Conservation (phyloP, 257 asterid species). For the Solanum ahanhuiri region DNA sequence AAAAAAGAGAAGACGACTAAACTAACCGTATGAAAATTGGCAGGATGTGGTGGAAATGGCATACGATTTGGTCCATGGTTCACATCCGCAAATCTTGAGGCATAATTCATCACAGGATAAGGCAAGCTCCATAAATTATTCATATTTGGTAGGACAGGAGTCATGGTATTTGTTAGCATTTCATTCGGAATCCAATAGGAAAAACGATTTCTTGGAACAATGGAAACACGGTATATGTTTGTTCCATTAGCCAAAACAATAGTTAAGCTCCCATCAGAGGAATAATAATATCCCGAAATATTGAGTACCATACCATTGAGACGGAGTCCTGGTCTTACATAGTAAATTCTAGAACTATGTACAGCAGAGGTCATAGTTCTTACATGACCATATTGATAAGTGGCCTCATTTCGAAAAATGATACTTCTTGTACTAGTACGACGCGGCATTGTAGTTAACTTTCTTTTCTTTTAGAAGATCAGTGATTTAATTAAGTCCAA, state of each 20-base stretch:
- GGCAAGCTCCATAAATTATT: neutral
- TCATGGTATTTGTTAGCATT: neutral
- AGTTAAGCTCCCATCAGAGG: neutral
- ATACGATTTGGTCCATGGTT: neutral
- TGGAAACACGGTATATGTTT: neutral
- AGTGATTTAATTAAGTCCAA: neutral
- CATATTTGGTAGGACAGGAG: neutral
- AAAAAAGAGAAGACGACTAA: neutral
- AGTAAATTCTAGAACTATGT: neutral
- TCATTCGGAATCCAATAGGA: neutral
- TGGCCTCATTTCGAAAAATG: neutral
- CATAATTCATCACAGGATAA: neutral
- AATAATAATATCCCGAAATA: neutral
- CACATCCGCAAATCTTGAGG: neutral
- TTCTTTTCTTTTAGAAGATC: neutral
- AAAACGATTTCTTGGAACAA: neutral
- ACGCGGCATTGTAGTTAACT: neutral
- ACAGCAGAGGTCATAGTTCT: neutral
- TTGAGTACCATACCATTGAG: neutral
- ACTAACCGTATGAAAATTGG: neutral
- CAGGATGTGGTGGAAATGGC: neutral
- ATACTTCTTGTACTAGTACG: neutral
- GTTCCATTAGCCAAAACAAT: neutral
- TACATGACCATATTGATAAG: neutral
- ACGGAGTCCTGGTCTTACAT: neutral